These are phyloP conservation scores for Lipomyces sp. DNA, from an alignment of 805 yeast genomes.

Conservation along the genomic window DNA sequence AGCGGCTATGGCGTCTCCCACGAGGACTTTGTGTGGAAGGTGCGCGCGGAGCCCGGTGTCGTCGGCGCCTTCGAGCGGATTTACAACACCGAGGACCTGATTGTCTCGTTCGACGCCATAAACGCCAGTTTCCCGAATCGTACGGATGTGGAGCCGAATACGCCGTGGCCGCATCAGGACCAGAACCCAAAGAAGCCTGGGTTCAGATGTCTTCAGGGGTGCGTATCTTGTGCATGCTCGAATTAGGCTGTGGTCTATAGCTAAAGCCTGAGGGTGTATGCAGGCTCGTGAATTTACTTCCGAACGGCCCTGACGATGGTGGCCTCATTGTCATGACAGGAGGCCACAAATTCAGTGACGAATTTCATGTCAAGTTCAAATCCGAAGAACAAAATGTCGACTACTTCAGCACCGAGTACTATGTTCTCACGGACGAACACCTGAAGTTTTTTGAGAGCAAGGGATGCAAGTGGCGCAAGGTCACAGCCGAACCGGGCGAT, in stretches of 20 bases:
- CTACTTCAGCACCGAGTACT: slow-evolving; percentile 8
- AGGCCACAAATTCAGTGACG: slow-evolving; percentile 12
- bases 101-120: slow-evolving; percentile 21
- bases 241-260: no score
- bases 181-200: slow-evolving; percentile 16
- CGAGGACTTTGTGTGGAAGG: slow-evolving; percentile 18
- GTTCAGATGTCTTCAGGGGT: slow-evolving; percentile 18
- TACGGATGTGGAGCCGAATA: slow-evolving; percentile 10
- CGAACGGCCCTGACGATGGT: slow-evolving; percentile 22
- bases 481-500: slow-evolving; percentile 17
- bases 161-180: slow-evolving; percentile 22
- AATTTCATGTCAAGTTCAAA: slow-evolving; percentile 8
- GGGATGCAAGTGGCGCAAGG: slow-evolving; percentile 17
- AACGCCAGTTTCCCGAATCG: slow-evolving; percentile 13
- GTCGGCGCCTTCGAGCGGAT: slow-evolving; percentile 11
- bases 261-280: neutral
- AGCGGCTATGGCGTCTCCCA: slow-evolving; percentile 10
- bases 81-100: slow-evolving; percentile 13
- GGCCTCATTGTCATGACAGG: slow-evolving; percentile 17
- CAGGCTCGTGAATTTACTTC: slow-evolving; percentile 15
- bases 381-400: neutral
- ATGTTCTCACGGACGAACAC: neutral
- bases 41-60: slow-evolving; percentile 21
- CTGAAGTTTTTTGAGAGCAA: slow-evolving; percentile 6
- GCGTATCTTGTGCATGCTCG: neutral